Evolutionary conservation across 2,329 filamentous ascomycete genomes (phyloP).

Genomic region (Scolecobasidium constrictum): DNA sequence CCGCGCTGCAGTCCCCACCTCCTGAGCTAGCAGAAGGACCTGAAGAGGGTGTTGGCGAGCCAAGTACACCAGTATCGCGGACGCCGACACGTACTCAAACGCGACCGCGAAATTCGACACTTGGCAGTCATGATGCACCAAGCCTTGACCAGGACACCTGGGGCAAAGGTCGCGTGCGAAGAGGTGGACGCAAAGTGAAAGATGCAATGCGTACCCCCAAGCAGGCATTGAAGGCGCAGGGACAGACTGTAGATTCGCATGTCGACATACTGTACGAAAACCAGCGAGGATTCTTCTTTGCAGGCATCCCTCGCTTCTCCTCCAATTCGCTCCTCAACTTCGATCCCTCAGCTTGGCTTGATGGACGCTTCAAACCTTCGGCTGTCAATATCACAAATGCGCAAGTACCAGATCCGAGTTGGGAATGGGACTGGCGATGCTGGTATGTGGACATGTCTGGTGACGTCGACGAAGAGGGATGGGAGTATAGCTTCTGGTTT

Average conservation of each 20-base stretch:
- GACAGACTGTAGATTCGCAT: slow-evolving; percentile 13
- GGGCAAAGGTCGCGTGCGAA: slow-evolving; percentile 6
- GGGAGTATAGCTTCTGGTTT: slow-evolving; percentile 94
- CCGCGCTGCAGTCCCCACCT: too few species aligned
- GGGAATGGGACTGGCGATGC: slow-evolving; percentile 74
- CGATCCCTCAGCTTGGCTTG: slow-evolving; percentile 83
- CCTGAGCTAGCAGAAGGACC: too few species aligned
- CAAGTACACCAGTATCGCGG: too few species aligned
- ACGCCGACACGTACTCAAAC: too few species aligned
- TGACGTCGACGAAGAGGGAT: slow-evolving; percentile 79
- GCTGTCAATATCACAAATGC: slow-evolving; percentile 70
- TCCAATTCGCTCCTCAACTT: slow-evolving; percentile 72
- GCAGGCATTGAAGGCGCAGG: slow-evolving; percentile 13
- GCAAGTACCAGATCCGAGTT: slow-evolving; percentile 86
- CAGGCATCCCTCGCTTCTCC: slow-evolving; percentile 84
- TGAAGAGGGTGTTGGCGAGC: too few species aligned
- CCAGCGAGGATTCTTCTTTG: slow-evolving; percentile 81
- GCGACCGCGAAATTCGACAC: too few species aligned
- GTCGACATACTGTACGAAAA: slow-evolving; percentile 90
- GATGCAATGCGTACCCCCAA: slow-evolving; percentile 16
- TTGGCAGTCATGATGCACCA: too few species aligned
- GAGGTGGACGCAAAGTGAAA: slow-evolving; percentile 16
- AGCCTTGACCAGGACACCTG: slow-evolving; percentile 12
- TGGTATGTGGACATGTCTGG: slow-evolving; percentile 72
- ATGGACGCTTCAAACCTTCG: slow-evolving; percentile 41